Evolutionary conservation across 2,329 filamentous ascomycete species (phyloP).

Genomic region (Microcyclospora tardicrescens): DNA sequence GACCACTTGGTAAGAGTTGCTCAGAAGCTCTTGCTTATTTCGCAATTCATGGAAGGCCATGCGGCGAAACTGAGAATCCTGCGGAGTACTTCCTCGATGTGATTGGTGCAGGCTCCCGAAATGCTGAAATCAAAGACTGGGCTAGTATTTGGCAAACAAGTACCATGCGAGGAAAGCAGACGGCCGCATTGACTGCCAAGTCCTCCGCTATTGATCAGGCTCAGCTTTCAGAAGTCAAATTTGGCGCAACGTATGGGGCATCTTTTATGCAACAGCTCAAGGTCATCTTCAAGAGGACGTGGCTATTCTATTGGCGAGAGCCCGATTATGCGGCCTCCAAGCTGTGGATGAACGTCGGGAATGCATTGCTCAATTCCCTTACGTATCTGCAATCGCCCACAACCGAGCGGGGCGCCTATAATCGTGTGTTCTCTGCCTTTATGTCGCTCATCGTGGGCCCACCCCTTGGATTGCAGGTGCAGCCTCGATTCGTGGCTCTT

Average conservation of each 20-base stretch:
- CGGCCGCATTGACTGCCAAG: neutral
- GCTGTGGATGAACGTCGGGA: conserved; percentile 6
- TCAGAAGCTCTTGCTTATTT: conserved; percentile 37
- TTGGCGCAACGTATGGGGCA: neutral
- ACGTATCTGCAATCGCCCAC: conserved; percentile 37
- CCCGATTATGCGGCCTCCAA: neutral
- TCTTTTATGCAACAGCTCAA: neutral
- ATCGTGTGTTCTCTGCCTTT: conserved; percentile 22
- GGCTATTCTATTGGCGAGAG: neutral
- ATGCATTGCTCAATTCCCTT: conserved; percentile 22
- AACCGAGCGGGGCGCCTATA: conserved; percentile 25
- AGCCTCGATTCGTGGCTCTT: conserved; percentile 46
- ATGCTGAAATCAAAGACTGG: conserved; percentile 33
- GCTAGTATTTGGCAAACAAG: conserved; percentile 33
- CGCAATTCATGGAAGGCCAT: conserved; percentile 39
- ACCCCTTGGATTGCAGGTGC: conserved; percentile 43
- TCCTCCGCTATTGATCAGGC: neutral
- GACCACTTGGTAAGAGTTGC: conserved; percentile 38
- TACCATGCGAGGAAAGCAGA: conserved; percentile 1
- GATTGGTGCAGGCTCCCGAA: conserved; percentile 34
- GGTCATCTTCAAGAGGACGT: conserved; percentile 1
- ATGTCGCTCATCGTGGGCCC: conserved; percentile 25
- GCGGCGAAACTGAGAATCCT: conserved; percentile 39
- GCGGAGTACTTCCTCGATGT: conserved; percentile 33
- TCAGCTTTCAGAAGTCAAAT: neutral